Conservation (phyloP, 257 asterid species). For the Solanum phureja region DNA sequence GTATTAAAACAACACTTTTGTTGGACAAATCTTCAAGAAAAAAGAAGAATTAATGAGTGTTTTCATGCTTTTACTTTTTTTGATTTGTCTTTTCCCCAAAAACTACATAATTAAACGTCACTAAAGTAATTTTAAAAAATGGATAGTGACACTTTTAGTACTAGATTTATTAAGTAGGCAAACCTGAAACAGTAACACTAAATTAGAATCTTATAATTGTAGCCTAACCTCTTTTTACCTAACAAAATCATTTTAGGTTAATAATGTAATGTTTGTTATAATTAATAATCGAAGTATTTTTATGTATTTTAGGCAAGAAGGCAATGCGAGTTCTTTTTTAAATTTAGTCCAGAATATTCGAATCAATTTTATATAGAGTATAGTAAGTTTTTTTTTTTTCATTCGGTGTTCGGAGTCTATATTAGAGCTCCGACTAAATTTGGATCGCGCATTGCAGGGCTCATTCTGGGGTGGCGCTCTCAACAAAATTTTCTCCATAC, state of each 20-base stretch:
- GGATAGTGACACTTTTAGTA: background rate
- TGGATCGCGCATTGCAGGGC: rapidly evolving
- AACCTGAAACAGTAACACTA: background rate
- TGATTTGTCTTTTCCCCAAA: background rate
- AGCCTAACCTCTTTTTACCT: background rate
- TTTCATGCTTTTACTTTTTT: background rate
- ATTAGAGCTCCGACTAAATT: no score
- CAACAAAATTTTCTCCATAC: no score
- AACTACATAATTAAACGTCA: background rate
- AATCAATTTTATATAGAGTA: background rate
- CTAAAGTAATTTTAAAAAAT: background rate
- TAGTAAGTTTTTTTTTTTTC: no score
- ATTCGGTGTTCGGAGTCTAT: no score
- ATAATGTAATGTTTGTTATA: background rate
- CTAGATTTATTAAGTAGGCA: background rate
- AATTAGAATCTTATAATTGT: background rate
- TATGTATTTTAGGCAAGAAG: background rate
- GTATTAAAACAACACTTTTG: background rate
- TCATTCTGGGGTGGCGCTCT: no score
- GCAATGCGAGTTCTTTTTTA: background rate
- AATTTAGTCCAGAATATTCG: background rate
- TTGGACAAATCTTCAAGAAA: background rate
- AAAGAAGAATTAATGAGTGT: background rate
- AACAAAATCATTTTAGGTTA: background rate
- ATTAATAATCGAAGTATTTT: background rate